Base-by-base conservation (phyloP, 1,139 yeast species). In the Candida tetrigidarum region DNA sequence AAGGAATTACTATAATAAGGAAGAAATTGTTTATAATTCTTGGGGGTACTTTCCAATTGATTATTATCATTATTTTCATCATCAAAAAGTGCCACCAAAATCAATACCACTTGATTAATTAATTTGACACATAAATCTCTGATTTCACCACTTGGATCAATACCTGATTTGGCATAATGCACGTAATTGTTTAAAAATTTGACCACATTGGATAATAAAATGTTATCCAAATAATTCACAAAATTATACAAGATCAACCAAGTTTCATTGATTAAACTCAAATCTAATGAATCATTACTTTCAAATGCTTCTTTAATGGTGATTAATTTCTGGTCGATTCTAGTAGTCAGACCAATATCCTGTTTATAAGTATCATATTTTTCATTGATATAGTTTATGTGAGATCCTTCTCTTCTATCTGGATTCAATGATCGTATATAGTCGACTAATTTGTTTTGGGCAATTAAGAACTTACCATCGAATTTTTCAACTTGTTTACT, bases 1-100 rank as follows among this genome's bases (percentile, higher is more conserved):
- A 74, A 62, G 0, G 78, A 73, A 52, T 74, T 74, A 11, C 78
- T 59, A 51, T 71, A 66, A 45, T 66, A 59, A 0, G 80, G 80
- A 34, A 74, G 60, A 49, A 74, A 72, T 25, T 63, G 67, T 12
- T 60, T 58, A 50, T 71, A 74, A 48, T 66, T 64, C 7, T 56
- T 53, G 1, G 79, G 79, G 1, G 66, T 54, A 3, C 70, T 63
- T 39, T 71, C 75, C 46, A 72, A 52, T 47, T 66, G 73, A 46
- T 67, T 69, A 9, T 59, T 56, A 10, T 34, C 25, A 2, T 27
- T 50, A n/a, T 51, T 55, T 4, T 63, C 64, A 39, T 61, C 64
- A 41, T 64, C 68, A 53, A 74, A 74, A 10, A 71, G 54, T 1
- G 60, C 55, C 37, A 58, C 58, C 44, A 74, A 55, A 12, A 63